These are phyloP conservation scores for Phytophthora colocasiae DNA, from an alignment of 352 stramenopile species.

Conservation along the genomic window DNA sequence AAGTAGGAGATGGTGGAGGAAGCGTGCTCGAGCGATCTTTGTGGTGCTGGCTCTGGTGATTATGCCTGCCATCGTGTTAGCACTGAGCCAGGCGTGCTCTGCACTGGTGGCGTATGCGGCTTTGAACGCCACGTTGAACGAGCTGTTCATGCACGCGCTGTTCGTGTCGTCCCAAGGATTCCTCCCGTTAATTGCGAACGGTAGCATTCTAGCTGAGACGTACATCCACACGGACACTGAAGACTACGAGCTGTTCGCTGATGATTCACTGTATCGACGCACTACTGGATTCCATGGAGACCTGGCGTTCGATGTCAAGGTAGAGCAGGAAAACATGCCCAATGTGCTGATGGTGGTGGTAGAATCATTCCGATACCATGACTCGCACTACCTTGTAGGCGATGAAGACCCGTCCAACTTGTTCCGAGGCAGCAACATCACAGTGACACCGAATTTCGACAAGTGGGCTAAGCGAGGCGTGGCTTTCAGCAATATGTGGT, in stretches of 20 bases:
- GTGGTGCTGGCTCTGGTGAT: constrained; percentile 15
- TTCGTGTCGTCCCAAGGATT: constrained; percentile 30
- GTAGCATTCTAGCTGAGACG: constrained; percentile 16
- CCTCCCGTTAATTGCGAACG: constrained; percentile 19
- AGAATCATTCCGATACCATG: constrained; percentile 62
- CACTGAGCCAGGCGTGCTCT: constrained; percentile 18
- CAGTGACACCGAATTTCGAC: constrained; percentile 59
- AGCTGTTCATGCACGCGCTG: constrained; percentile 31
- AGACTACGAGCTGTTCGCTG: constrained; percentile 44
- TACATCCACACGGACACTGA: constrained; percentile 54
- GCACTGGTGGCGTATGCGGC: constrained; percentile 27
- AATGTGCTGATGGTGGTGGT: constrained; percentile 63
- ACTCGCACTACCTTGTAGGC: constrained; percentile 59
- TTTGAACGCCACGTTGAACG: constrained; percentile 40
- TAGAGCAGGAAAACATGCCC: constrained; percentile 41
- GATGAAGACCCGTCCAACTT: constrained; percentile 51
- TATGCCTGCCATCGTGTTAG: constrained; percentile 13
- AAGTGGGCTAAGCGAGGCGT: constrained; percentile 54
- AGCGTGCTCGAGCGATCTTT: not conserved
- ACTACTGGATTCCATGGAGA: constrained; percentile 55
- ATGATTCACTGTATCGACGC: constrained; percentile 48
- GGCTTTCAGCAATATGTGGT: constrained; percentile 67
- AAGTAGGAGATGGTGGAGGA: not conserved
- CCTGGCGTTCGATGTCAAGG: constrained; percentile 49
- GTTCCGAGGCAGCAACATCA: constrained; percentile 35